Percentiles rank a stretch among this genome's conserved stretches.
These are phyloP conservation scores for Penicillium pulvis DNA, from an alignment of 495 filamentous ascomycete genomes.

Conservation along the genomic window DNA sequence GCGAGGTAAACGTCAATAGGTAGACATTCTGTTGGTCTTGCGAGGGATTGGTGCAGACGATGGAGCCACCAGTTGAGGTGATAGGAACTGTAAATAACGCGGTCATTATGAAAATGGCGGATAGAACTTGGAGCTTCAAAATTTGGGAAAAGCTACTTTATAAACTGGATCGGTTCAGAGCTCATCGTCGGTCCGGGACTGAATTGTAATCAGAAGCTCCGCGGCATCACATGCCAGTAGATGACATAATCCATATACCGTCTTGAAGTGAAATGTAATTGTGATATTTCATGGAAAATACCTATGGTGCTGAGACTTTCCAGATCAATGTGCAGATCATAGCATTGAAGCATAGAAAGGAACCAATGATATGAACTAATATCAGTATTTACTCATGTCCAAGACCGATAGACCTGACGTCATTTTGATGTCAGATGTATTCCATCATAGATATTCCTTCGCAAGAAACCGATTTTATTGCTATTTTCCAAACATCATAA, in stretches of 20 bases:
- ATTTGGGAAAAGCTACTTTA: slow-evolving; percentile 6
- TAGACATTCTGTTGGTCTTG: slow-evolving; percentile 54
- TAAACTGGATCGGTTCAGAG: not conserved
- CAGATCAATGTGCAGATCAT: not conserved
- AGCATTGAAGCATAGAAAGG: not conserved
- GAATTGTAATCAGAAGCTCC: slow-evolving; percentile 28
- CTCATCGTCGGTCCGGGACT: not conserved
- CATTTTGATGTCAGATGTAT: slow-evolving; percentile 17
- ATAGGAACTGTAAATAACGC: slow-evolving; percentile 50
- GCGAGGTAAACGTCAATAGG: slow-evolving; percentile 69
- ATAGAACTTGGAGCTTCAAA: not conserved
- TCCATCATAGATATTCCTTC: slow-evolving; percentile 1
- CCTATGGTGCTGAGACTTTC: not conserved
- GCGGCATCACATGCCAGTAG: slow-evolving; percentile 30
- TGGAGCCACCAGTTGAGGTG: slow-evolving; percentile 48
- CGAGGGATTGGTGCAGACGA: slow-evolving; percentile 59
- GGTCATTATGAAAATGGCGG: slow-evolving; percentile 19
- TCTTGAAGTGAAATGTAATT: not conserved
- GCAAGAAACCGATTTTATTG: slow-evolving; percentile 1
- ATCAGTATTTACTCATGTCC: not conserved
- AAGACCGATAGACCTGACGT: slow-evolving; percentile 24
- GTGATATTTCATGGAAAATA: not conserved
- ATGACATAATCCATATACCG: slow-evolving; percentile 15
- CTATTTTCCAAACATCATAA: not conserved
- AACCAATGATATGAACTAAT: not conserved